A percentile compares a stretch with the other conserved stretches of the same genome.
phyloP scores from a whole-genome alignment of 208 protist genomes.

The Leishmania martiniquensis region DNA sequence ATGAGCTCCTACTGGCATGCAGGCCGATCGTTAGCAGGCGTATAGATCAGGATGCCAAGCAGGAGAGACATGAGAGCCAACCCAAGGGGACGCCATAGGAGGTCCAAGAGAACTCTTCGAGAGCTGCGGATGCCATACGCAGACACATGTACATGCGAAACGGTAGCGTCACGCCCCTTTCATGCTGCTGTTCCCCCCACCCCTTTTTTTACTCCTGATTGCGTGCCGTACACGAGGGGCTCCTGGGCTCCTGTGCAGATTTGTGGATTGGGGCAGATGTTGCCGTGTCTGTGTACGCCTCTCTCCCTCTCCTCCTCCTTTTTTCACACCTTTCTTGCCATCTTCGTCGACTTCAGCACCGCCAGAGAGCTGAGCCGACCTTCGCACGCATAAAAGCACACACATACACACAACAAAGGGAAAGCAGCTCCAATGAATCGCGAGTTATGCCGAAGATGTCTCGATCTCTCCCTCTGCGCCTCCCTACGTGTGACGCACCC shows the following conservation, averaged over 20 bases:
- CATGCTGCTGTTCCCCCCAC: background rate
- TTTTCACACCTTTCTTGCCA: background rate
- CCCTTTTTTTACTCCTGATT: too few species aligned
- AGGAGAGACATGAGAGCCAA: background rate
- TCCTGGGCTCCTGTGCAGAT: too few species aligned
- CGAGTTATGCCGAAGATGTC: background rate
- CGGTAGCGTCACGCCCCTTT: background rate
- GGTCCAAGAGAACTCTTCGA: background rate
- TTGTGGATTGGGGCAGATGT: background rate
- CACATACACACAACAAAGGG: background rate
- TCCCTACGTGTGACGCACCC: background rate
- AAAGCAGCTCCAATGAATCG: background rate
- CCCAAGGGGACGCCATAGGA: background rate
- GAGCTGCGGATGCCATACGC: background rate
- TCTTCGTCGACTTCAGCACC: conserved; percentile 3
- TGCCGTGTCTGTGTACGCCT: conserved; percentile 1
- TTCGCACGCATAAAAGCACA: too few species aligned
- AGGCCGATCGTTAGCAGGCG: background rate
- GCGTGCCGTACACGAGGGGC: too few species aligned
- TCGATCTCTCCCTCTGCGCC: background rate
- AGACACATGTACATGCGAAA: background rate
- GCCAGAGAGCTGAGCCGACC: background rate
- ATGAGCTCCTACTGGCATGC: background rate
- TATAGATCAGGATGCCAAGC: background rate
- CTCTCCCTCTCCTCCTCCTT: background rate